Conservation (phyloP, 2,329 filamentous ascomycete genomes). For the Aspergillus ochraceus region DNA sequence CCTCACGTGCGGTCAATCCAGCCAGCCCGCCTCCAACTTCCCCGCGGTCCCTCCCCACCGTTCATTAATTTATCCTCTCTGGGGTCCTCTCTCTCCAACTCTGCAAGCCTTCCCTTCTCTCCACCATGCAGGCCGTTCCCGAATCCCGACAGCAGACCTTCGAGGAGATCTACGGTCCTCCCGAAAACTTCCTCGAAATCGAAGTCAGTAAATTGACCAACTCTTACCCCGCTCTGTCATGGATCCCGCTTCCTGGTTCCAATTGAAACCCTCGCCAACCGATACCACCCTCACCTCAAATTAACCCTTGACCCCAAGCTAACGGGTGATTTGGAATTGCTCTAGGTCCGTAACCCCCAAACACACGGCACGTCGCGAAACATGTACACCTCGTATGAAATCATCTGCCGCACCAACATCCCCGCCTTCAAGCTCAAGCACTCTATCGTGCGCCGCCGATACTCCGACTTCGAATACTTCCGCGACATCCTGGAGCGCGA, state of each 20-base stretch:
- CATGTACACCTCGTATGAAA: constrained; percentile 99
- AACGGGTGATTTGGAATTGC: constrained; percentile 15
- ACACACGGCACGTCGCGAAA: constrained; percentile 90
- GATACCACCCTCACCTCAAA: background rate
- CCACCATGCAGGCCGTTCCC: constrained; percentile 62
- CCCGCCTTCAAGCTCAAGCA: constrained; percentile 95
- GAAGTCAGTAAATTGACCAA: constrained; percentile 59
- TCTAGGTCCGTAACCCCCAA: constrained; percentile 84
- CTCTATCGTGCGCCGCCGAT: constrained; percentile 84
- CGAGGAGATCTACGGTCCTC: constrained; percentile 97
- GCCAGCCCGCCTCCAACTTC: constrained; percentile 1
- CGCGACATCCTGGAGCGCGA: constrained; percentile 97
- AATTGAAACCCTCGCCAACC: background rate
- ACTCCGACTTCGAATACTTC: constrained; percentile 98
- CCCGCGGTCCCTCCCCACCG: constrained; percentile 9
- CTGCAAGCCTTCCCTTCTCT: background rate
- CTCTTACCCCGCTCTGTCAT: constrained; percentile 2
- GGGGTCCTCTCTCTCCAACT: background rate
- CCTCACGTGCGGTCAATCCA: background rate
- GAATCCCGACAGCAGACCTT: constrained; percentile 86
- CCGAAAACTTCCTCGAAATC: constrained; percentile 98
- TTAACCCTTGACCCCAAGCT: background rate
- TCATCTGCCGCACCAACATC: constrained; percentile 96
- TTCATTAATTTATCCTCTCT: background rate
- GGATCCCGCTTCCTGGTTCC: background rate